phyloP scores from a whole-genome alignment of 2,329 filamentous ascomycete species.

The Neophaeococcomyces aloes region DNA sequence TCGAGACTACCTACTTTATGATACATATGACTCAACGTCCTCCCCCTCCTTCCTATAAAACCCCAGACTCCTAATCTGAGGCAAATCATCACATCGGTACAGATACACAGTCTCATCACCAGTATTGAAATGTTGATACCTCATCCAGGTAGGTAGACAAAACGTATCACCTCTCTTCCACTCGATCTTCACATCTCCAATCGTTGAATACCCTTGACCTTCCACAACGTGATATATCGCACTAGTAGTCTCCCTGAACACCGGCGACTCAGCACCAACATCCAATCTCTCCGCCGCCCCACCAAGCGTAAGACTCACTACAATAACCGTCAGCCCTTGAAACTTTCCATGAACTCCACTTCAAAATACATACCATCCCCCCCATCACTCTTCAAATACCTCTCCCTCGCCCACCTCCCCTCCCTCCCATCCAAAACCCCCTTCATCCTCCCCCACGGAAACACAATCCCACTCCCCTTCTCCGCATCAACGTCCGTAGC shows the following conservation, averaged over 20 bases:
- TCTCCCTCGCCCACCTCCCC: constrained; percentile 24
- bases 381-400: constrained; percentile 30
- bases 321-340: constrained; percentile 3
- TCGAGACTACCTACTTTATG: too few relatives aligned
- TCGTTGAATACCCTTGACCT: constrained; percentile 30
- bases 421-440: constrained; percentile 26
- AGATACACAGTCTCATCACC: constrained; percentile 34
- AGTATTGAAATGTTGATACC: constrained; percentile 39
- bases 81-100: constrained; percentile 42
- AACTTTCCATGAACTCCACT: not conserved
- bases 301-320: constrained; percentile 14
- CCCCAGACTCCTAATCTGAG: constrained; percentile 43
- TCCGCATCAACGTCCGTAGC: constrained; percentile 27
- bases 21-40: constrained; percentile 33
- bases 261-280: constrained; percentile 28
- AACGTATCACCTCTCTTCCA: constrained; percentile 46
- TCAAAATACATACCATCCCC: constrained; percentile 9
- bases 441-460: constrained; percentile 40
- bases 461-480: constrained; percentile 29
- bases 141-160: constrained; percentile 44
- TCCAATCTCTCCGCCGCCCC: constrained; percentile 34
- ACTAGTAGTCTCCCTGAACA: constrained; percentile 41
- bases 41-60: constrained; percentile 37
- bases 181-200: constrained; percentile 25
- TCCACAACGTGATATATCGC: constrained; percentile 45